These are phyloP conservation scores for Xylariaceae sp. DNA, from an alignment of 2,329 filamentous ascomycete species.

Conservation along the genomic window DNA sequence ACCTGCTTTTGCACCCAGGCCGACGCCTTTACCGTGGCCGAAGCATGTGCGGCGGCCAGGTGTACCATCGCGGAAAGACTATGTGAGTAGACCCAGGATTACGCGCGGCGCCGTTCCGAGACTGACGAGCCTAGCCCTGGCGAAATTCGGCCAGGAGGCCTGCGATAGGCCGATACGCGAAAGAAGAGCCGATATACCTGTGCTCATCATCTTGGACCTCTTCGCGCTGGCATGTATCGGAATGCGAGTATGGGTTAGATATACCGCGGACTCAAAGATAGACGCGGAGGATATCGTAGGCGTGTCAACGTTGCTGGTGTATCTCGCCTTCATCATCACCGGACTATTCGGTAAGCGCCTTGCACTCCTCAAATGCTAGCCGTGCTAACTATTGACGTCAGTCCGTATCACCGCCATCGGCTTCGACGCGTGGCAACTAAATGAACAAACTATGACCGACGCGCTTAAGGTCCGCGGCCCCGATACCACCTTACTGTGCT, in stretches of 20 bases:
- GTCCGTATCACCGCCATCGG: constrained; percentile 13
- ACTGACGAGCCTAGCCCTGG: constrained; percentile 2
- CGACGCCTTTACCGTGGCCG: constrained; percentile 4
- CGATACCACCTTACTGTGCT: not conserved
- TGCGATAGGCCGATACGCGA: constrained; percentile 7
- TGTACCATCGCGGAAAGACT: constrained; percentile 13
- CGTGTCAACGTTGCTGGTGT: constrained; percentile 3
- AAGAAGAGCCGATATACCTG: constrained; percentile 8
- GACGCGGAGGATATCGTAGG: constrained; percentile 10
- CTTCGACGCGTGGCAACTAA: constrained; percentile 12
- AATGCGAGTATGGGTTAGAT: constrained; percentile 3
- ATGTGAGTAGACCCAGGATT: not conserved
- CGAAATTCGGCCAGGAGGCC: constrained; percentile 7
- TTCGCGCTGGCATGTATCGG: constrained; percentile 3
- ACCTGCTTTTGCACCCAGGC: constrained; percentile 28
- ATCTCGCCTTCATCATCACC: constrained; percentile 4
- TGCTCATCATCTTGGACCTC: constrained; percentile 3
- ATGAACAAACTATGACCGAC: constrained; percentile 3
- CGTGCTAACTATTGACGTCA: not conserved
- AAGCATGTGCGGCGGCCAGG: constrained; percentile 38
- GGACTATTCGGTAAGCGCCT: constrained; percentile 7
- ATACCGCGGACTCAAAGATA: not conserved
- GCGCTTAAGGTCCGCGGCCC: constrained; percentile 10
- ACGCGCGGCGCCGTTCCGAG: not conserved
- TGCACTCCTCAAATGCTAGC: not conserved